Conservation (phyloP, 768 basidiomycete genomes). For the Auricularia heimuer region DNA sequence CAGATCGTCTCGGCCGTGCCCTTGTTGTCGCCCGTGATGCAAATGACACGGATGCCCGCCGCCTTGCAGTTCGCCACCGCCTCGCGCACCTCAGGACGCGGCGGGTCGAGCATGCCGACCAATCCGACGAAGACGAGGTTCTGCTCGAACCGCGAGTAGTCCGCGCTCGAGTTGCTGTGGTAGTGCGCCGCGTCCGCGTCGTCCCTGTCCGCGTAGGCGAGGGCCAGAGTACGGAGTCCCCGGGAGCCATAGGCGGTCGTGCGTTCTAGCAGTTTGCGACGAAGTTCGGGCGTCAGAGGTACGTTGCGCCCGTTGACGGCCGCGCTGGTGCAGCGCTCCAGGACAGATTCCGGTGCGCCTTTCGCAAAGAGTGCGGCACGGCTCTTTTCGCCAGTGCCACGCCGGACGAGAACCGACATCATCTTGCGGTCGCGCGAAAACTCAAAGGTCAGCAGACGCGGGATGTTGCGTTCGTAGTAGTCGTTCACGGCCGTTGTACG, state of each 20-base stretch:
- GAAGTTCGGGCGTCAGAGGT: conserved; percentile 55
- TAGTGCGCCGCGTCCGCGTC: conserved; percentile 77
- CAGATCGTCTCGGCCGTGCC: conserved; percentile 97
- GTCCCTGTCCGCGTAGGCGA: conserved; percentile 74
- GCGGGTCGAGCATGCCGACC: conserved; percentile 96
- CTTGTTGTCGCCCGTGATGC: conserved; percentile 98
- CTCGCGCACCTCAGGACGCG: conserved; percentile 80
- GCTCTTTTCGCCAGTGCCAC: conserved; percentile 32
- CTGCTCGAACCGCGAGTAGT: conserved; percentile 86
- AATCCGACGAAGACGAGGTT: conserved; percentile 90
- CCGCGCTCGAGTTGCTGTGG: conserved; percentile 62
- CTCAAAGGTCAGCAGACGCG: conserved; percentile 88
- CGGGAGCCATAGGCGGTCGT: conserved; percentile 65
- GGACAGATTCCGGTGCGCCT: conserved; percentile 90
- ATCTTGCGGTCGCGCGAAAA: conserved; percentile 98
- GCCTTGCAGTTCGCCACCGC: conserved; percentile 86
- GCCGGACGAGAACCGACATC: conserved; percentile 90
- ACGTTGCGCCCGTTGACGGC: conserved; percentile 53
- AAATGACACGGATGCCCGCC: conserved; percentile 91
- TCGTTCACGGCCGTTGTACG: conserved; percentile 83
- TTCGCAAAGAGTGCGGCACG: conserved; percentile 81
- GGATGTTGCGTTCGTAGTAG: conserved; percentile 62
- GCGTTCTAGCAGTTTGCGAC: conserved; percentile 48
- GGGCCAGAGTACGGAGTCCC: conserved; percentile 84
- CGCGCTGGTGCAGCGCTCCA: conserved; percentile 77